Base-by-base conservation (phyloP, 306 rosid genomes). In the Fagus sylvatica region DNA sequence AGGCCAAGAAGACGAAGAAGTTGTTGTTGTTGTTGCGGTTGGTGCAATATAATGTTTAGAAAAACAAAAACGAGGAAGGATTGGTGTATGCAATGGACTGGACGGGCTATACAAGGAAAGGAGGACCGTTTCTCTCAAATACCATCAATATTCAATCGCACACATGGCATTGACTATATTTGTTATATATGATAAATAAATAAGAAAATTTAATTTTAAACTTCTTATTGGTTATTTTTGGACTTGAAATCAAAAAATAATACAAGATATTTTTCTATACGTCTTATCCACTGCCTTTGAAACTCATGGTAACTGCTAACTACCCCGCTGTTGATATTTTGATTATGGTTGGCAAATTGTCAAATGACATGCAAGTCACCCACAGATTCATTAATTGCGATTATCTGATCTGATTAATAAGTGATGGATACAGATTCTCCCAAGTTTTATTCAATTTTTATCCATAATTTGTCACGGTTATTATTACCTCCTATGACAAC, bases 91-190 rank as follows among this genome's bases (percentile, higher is more conserved):
- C 30, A 34, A 46, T 61, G 76, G 19, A 74, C 69, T 74, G 72
- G 72, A 64, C 36, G 56, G 84, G 59, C 39, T 74, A 72, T 22
- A 79, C 32, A 74, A 71, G 60, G 34, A 54, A 40, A 12, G 41
- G 69, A 51, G 36, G 56, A 39, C n/a, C 1, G 2, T 56, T 15
- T 69, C 69, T 74, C 36, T 40, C 60, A 42, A 72, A 65, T 12
- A 9, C n/a, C 17, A 49, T 41, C 36, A 55, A 53, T 42, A 46
- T 46, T 46, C 51, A 46, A 9, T 46, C 13, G 51, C 75, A 46
- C 32, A 71, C 22, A 48, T 17, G 48, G 34, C 32, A 65, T 46
- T n/a, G 69, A 72, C 54, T 15, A 15, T 6, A 37, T 60, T 22
- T 46, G 15, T 8, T 3, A 46, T 46, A 13, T 22, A 46, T 46